A percentile compares a stretch with the other conserved stretches of the same genome.
Evolutionary conservation across 2,329 filamentous ascomycete genomes (phyloP).

Genomic region (Aspergillus intermedius): DNA sequence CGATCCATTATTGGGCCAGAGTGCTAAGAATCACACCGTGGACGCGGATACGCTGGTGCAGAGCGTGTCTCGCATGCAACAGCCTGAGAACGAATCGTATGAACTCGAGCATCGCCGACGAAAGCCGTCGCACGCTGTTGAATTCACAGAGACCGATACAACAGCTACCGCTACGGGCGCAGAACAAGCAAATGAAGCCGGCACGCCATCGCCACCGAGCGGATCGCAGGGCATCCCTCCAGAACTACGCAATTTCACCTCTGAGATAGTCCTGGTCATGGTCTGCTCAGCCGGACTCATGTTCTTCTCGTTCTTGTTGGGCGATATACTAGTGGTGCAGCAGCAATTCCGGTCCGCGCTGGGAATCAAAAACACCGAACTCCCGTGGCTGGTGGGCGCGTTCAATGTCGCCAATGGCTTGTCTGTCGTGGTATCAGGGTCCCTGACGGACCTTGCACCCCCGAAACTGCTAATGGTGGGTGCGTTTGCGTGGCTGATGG

Average conservation of each 20-base stretch:
- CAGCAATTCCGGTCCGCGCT: slow-evolving; percentile 31
- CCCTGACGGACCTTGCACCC: slow-evolving; percentile 34
- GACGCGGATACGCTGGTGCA: slow-evolving; percentile 13
- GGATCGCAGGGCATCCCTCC: slow-evolving; percentile 30
- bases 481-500: slow-evolving; percentile 37
- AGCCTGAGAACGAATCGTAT: slow-evolving; percentile 8
- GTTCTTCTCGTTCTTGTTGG: slow-evolving; percentile 38
- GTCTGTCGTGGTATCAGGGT: slow-evolving; percentile 36
- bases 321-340: slow-evolving; percentile 38
- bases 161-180: not conserved
- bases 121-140: not conserved
- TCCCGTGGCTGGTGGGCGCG: slow-evolving; percentile 40
- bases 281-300: slow-evolving; percentile 40
- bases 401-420: slow-evolving; percentile 38
- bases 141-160: not conserved
- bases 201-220: slow-evolving; percentile 1
- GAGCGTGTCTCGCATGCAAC: slow-evolving; percentile 9
- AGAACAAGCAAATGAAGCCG: slow-evolving; percentile 1
- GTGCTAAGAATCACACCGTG: slow-evolving; percentile 8
- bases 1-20: slow-evolving; percentile 18
- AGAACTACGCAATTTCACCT: slow-evolving; percentile 34
- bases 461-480: slow-evolving; percentile 38
- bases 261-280: slow-evolving; percentile 36
- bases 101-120: slow-evolving; percentile 7
- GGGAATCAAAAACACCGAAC: slow-evolving; percentile 33